Evolutionary conservation across 2,329 filamentous ascomycete species (phyloP), one percentile per base, ranked within the genome.

Genomic region (Cercospora citrullina): DNA sequence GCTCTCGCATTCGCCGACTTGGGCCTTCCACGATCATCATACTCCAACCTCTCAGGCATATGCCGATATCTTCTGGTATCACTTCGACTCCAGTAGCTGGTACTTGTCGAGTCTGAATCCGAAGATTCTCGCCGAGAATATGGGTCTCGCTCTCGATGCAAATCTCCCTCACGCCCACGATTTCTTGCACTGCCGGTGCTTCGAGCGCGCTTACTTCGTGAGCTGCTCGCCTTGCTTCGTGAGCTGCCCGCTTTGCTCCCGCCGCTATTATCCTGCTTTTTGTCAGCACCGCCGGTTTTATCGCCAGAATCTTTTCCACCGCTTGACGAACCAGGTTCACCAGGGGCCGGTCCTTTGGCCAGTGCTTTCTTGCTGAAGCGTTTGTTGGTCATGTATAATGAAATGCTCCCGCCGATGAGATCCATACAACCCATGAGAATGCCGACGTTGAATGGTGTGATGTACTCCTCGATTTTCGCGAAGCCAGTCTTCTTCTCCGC

Each of bases 401-500:
- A 70, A 5, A 72, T 62, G 4, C 60, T 63, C 1, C 70, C 70
- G 12, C 70, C 68, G 14, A 70, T 68, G 36, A 72, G 67, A 21
- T 72, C 70, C 45, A 72, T 70, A 18, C 64, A 67, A n/a, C 68
- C 70, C n/a, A 72, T 64, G 18, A 69, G 51, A 5, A 70, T 62
- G 18, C 70, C 68, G 23, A 72, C 64, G 6, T 68, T 69, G 51
- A 72, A 63, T 12, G 70, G 70, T 14, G 70, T 72, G 31, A 70
- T 66, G n/a, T 69, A 68, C 8, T 67, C 48, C 30, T 60, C 58
- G 58, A 65, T 36, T 39, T 65, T 65, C 12, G 62, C 62, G 7
- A 64, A 26, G 3, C 51, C 53, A 14, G 62, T 62, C 39, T 65
- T 68, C 31, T 65, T 66, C 23, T 68, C 59, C 23, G 60, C 60